Evolutionary conservation across 192 early-diverging fungal species (phyloP), one percentile per base, ranked within the genome.

Genomic region (Radiomyces spectabilis): DNA sequence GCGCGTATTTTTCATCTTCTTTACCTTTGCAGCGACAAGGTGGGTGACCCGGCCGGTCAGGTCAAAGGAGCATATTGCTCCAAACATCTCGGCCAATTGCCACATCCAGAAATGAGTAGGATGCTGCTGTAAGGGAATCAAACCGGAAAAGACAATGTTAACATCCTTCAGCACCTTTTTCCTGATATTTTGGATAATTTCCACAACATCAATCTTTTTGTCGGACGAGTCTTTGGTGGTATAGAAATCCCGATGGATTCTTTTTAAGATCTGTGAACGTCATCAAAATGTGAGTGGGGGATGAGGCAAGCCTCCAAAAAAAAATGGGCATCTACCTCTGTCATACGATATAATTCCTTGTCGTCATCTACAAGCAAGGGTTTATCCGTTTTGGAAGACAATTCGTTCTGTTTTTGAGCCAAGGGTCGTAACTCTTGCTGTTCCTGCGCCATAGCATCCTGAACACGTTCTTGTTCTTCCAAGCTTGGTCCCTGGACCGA

Each of bases 11-110:
- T 18, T 44, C 32, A 1, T 43, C 16, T 12, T 33, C 1, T 50
- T 69, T 77, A 87, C 85, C 60, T 91, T 87, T 4, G 81, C 81
- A 12, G 93, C 89, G 34, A 99, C 82, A 7, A 99, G 74, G 61
- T 99, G 96, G 0, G 96, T 97, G 6, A 89, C 82, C 16, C 65
- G 57, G 4, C 55, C 53, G 16, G 65, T 73, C 13, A 95, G 41
- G 6, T 89, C 79, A 0, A 59, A 58, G 1, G 71, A 79, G 61
- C 92, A 93, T 25, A 60, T 61, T 0, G 93, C 96, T 3, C 96
- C 96, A 78, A 94, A 97, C 15, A 69, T 69, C 30, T 51, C 49
- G 7, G 94, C 94, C 51, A 83, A 74, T 26, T 71, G 77, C 92
- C 94, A 95, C 32, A 92, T 71, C 25, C 94, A 92, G 18, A 84